A percentile compares a stretch with the other conserved stretches of the same genome.
These are phyloP conservation scores for Termitomyces sp. DNA, from an alignment of 768 basidiomycete genomes.

Conservation along the genomic window DNA sequence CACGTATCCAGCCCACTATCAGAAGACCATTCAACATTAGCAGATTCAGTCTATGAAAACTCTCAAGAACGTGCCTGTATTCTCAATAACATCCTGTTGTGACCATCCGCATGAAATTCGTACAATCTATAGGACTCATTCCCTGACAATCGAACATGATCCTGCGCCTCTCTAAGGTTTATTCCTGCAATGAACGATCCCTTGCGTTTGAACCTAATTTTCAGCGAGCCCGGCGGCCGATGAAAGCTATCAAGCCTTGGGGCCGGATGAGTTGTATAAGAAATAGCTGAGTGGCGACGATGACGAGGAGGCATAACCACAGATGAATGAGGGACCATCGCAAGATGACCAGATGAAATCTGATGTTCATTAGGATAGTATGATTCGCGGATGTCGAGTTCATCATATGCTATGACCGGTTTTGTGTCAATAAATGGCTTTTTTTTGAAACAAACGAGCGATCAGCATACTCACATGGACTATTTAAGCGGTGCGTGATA, in stretches of 20 bases:
- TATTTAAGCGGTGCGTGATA: constrained; percentile 33
- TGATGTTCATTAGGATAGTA: constrained; percentile 48
- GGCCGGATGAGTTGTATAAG: constrained; percentile 34
- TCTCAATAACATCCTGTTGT: constrained; percentile 57
- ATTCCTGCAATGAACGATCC: constrained; percentile 63
- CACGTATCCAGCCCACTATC: constrained; percentile 67
- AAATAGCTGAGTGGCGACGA: constrained; percentile 51
- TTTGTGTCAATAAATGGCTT: neutral
- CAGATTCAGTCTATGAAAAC: neutral
- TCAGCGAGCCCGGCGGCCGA: constrained; percentile 42
- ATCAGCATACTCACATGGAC: constrained; percentile 31
- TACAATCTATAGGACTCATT: constrained; percentile 60
- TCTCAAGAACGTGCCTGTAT: constrained; percentile 46
- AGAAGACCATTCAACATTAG: neutral
- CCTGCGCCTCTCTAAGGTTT: constrained; percentile 66
- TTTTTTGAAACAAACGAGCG: neutral
- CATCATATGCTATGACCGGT: constrained; percentile 47
- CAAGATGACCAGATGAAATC: constrained; percentile 33
- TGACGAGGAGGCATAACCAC: constrained; percentile 31
- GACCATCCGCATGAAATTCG: constrained; percentile 61
- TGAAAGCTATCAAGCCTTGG: constrained; percentile 41
- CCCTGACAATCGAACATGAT: constrained; percentile 56
- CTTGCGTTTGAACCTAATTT: constrained; percentile 74
- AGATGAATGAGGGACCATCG: constrained; percentile 27
- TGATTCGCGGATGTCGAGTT: constrained; percentile 41